Evolutionary conservation across 257 asterid species (phyloP).

Genomic region (Scutellaria baicalensis): DNA sequence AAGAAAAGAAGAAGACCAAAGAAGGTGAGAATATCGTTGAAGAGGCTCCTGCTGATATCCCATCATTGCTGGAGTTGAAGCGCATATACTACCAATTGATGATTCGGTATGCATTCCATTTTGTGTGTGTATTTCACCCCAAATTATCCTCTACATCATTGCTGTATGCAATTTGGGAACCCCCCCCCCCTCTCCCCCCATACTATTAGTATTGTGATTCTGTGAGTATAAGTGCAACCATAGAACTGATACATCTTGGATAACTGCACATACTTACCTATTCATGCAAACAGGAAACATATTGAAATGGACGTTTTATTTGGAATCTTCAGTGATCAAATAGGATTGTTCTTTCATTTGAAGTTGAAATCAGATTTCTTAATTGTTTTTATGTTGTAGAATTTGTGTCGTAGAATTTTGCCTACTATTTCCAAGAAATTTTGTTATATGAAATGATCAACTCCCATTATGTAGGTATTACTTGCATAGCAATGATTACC

Average conservation of each 20-base stretch:
- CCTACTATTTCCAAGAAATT: not conserved
- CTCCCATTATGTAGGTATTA: slow-evolving; percentile 52
- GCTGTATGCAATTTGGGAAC: not conserved
- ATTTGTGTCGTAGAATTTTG: not conserved
- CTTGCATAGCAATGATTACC: slow-evolving; percentile 79
- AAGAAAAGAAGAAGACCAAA: slow-evolving; percentile 82
- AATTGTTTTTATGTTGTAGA: not conserved
- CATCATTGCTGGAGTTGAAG: slow-evolving; percentile 80
- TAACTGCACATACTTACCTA: not conserved
- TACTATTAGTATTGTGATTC: not conserved
- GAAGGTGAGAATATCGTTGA: slow-evolving; percentile 84
- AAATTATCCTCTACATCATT: not conserved
- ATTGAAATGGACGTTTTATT: not conserved
- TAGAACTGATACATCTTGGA: not conserved
- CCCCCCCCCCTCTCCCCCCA: too few species aligned
- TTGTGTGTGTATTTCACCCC: not conserved
- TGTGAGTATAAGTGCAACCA: not conserved
- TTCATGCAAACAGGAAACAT: not conserved
- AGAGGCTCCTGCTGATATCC: slow-evolving; percentile 93
- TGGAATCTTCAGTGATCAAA: not conserved
- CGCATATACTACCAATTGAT: slow-evolving; percentile 85
- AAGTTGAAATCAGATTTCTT: not conserved
- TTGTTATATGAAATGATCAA: not conserved
- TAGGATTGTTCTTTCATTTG: not conserved
- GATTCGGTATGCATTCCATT: slow-evolving; percentile 57